Evolutionary conservation across 1,284 basidiomycete species (phyloP).

Genomic region (Vanrija sp.): DNA sequence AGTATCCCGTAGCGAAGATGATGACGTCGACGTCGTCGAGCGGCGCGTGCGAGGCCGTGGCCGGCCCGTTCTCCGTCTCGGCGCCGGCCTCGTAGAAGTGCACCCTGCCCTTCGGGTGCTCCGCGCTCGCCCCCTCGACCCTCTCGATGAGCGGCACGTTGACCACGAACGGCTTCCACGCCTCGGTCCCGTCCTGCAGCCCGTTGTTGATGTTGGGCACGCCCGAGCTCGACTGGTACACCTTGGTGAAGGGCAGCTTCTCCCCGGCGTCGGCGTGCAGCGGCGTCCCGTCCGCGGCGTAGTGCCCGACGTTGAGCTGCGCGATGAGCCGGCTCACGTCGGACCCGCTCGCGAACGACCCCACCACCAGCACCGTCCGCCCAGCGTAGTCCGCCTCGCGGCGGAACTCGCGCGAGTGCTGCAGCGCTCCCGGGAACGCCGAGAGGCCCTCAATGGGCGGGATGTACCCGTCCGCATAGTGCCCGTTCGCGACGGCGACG

Average conservation of each 20-base stretch:
- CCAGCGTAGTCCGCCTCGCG: not conserved
- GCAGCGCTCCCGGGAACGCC: slow-evolving; percentile 49
- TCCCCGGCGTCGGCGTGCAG: not conserved
- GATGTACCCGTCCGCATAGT: slow-evolving; percentile 53
- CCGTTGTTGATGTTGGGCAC: not conserved
- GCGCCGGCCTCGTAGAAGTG: slow-evolving; percentile 1
- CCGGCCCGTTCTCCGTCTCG: not conserved
- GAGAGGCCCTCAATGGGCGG: slow-evolving; percentile 49
- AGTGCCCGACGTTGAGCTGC: not conserved
- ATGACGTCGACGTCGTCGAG: slow-evolving; percentile 9
- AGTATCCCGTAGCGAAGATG: slow-evolving; percentile 14
- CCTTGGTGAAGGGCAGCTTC: not conserved
- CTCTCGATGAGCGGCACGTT: slow-evolving; percentile 3
- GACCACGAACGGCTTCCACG: slow-evolving; percentile 1
- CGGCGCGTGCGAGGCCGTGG: too few species aligned
- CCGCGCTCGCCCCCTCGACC: not conserved
- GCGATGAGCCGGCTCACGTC: slow-evolving; percentile 40
- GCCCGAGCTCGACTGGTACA: slow-evolving; percentile 10
- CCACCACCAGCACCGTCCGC: slow-evolving; percentile 52
- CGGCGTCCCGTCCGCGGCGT: not conserved
- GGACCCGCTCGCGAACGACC: slow-evolving; percentile 53
- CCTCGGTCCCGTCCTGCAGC: slow-evolving; percentile 4
- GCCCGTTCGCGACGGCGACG: slow-evolving; percentile 52
- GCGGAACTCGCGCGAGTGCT: slow-evolving; percentile 36
- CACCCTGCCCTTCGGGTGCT: slow-evolving; percentile 5